These are phyloP conservation scores for Gardenia jasminoides DNA, from an alignment of 257 asterid genomes.

Conservation along the genomic window DNA sequence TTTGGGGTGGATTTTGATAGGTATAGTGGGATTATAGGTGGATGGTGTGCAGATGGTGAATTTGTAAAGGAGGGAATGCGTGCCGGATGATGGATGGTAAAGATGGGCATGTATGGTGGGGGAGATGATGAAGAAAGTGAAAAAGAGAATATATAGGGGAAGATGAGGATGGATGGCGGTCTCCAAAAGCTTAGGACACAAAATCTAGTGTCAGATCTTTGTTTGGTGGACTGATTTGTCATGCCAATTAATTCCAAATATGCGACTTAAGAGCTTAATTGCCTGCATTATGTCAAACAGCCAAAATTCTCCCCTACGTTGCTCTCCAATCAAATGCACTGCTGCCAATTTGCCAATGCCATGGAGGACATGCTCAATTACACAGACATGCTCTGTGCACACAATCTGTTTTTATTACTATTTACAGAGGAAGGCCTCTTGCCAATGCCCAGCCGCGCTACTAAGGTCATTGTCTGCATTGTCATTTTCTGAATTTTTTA, in stretches of 20 bases:
- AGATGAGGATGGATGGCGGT: conserved; percentile 43
- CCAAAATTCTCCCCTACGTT: too few relatives aligned
- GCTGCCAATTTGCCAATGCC: conserved; percentile 14
- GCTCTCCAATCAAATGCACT: too few relatives aligned
- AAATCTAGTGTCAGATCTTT: conserved; percentile 59
- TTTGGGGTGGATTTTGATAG: too few relatives aligned
- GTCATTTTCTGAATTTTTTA: too few relatives aligned
- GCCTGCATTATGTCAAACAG: neutral
- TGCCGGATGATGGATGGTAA: neutral
- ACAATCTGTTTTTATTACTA: too few relatives aligned
- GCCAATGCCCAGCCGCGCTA: too few relatives aligned
- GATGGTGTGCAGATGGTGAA: neutral
- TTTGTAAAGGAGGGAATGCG: neutral
- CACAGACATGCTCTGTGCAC: too few relatives aligned
- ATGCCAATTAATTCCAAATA: conserved; percentile 8
- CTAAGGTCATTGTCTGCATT: too few relatives aligned
- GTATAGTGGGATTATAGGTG: neutral
- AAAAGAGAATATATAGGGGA: conserved; percentile 23
- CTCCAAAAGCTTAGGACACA: conserved; percentile 71
- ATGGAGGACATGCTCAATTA: too few relatives aligned
- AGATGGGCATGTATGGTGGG: conserved; percentile 14
- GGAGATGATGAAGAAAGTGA: conserved; percentile 20
- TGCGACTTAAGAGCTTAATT: conserved; percentile 1
- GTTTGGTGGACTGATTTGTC: conserved; percentile 50
- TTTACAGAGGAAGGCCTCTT: too few relatives aligned